Evolutionary conservation across 768 basidiomycete genomes (phyloP).

Genomic region (Myochromella boudieri): DNA sequence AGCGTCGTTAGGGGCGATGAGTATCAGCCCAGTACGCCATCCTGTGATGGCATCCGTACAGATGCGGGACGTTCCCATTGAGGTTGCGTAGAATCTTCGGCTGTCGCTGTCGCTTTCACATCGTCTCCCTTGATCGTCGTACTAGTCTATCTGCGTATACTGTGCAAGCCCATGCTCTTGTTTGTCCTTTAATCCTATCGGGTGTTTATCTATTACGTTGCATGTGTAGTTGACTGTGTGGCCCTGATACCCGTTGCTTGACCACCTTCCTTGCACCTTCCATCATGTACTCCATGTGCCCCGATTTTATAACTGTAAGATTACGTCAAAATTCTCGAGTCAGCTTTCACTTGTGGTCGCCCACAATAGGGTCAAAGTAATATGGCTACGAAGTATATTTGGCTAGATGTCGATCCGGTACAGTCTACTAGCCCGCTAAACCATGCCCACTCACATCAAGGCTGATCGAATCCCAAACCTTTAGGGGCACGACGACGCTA

Average conservation of each 20-base stretch:
- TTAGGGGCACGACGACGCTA: constrained; percentile 90
- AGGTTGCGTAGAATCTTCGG: constrained; percentile 13
- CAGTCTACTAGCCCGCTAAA: constrained; percentile 23
- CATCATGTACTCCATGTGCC: too few relatives aligned
- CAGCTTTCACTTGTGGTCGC: background rate
- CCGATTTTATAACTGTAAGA: too few relatives aligned
- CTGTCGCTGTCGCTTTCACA: constrained; percentile 2
- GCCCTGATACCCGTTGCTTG: too few relatives aligned
- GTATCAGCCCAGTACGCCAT: constrained; percentile 66
- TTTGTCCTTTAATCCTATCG: too few relatives aligned
- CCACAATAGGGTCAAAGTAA: background rate
- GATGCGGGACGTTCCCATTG: constrained; percentile 16
- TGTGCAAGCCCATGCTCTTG: too few relatives aligned
- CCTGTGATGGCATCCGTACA: constrained; percentile 13
- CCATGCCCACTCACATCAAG: background rate
- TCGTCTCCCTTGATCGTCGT: constrained; percentile 9
- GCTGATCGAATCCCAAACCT: background rate
- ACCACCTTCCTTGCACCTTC: too few relatives aligned
- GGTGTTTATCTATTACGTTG: too few relatives aligned
- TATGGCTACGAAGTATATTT: constrained; percentile 38
- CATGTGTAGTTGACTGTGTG: too few relatives aligned
- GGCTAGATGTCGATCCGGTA: constrained; percentile 72
- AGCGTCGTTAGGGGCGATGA: constrained; percentile 76
- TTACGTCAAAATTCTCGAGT: background rate
- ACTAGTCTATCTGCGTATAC: too few relatives aligned